A percentile compares a stretch with the other conserved stretches of the same genome.
Conservation (phyloP, 108 stramenopile genomes). For the Pseudonitzschia pungens region DNA sequence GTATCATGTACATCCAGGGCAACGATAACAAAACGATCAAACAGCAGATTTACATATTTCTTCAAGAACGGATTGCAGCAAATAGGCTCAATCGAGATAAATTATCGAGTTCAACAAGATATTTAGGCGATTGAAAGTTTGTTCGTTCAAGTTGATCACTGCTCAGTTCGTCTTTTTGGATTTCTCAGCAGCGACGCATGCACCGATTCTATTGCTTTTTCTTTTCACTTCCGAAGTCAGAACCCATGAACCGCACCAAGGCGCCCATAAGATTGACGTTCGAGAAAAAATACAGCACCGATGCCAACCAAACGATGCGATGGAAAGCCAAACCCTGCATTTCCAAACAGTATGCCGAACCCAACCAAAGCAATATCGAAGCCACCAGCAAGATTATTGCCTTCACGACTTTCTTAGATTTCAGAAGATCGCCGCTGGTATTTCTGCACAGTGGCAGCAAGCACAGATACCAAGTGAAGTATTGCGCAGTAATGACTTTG, state of each 20-base stretch:
- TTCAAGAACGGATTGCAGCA: too few relatives aligned
- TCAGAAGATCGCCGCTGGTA: constrained; percentile 29
- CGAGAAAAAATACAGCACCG: constrained; percentile 67
- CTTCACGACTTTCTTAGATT: constrained; percentile 31
- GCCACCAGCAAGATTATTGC: constrained; percentile 33
- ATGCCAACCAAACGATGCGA: constrained; percentile 73
- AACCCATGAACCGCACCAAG: constrained; percentile 30
- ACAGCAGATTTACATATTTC: too few relatives aligned
- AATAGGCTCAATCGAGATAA: too few relatives aligned
- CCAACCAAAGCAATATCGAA: constrained; percentile 67
- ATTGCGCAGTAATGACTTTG: constrained; percentile 98
- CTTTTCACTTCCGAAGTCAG: neutral
- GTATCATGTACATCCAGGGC: too few relatives aligned
- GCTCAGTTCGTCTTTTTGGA: constrained; percentile 13
- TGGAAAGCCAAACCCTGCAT: constrained; percentile 80
- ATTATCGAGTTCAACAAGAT: too few relatives aligned
- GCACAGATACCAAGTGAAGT: constrained; percentile 96
- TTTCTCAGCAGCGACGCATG: neutral
- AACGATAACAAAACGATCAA: too few relatives aligned
- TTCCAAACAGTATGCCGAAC: constrained; percentile 80
- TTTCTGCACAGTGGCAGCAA: constrained; percentile 74
- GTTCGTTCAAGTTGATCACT: neutral
- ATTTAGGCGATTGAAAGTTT: neutral
- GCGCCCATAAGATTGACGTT: constrained; percentile 70
- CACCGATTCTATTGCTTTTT: neutral